Conservation (phyloP, 179 eudicot genomes). For the Beta corolliflora region DNA sequence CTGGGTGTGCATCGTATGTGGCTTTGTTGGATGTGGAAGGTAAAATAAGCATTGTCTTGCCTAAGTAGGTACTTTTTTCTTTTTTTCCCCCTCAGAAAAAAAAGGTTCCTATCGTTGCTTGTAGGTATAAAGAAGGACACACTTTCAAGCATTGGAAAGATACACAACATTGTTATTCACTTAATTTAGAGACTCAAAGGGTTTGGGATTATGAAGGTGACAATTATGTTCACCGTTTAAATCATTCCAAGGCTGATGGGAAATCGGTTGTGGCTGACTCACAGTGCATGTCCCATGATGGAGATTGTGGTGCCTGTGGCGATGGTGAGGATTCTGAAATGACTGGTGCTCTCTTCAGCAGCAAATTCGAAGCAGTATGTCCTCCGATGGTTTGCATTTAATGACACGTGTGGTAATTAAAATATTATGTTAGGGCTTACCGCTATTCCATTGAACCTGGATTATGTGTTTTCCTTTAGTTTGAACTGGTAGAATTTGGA, state of each 20-base stretch:
- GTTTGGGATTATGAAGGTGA: constrained; percentile 99
- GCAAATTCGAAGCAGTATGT: constrained; percentile 74
- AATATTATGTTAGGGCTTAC: not conserved
- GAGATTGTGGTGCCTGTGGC: constrained; percentile 67
- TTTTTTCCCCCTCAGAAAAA: too few relatives aligned
- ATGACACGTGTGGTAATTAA: not conserved
- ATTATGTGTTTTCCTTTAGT: not conserved
- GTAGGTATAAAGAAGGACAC: constrained; percentile 81
- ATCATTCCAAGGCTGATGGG: constrained; percentile 74
- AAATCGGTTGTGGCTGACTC: constrained; percentile 54
- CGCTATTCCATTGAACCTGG: not conserved
- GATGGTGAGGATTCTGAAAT: constrained; percentile 66
- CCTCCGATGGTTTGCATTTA: not conserved
- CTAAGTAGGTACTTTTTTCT: not conserved
- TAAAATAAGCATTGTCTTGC: constrained; percentile 26
- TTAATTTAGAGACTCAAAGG: constrained; percentile 78
- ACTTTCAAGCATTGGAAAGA: constrained; percentile 80
- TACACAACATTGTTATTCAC: constrained; percentile 82
- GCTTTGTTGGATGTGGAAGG: constrained; percentile 99
- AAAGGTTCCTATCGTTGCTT: constrained; percentile 1
- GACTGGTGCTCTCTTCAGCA: constrained; percentile 65
- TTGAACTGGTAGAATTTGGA: not conserved
- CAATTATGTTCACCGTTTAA: constrained; percentile 80
- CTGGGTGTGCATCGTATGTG: constrained; percentile 90
- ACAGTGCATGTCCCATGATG: constrained; percentile 51